Evolutionary conservation across 768 basidiomycete genomes (phyloP), one percentile per base, ranked within the genome.

Genomic region (Serendipita sp.): DNA sequence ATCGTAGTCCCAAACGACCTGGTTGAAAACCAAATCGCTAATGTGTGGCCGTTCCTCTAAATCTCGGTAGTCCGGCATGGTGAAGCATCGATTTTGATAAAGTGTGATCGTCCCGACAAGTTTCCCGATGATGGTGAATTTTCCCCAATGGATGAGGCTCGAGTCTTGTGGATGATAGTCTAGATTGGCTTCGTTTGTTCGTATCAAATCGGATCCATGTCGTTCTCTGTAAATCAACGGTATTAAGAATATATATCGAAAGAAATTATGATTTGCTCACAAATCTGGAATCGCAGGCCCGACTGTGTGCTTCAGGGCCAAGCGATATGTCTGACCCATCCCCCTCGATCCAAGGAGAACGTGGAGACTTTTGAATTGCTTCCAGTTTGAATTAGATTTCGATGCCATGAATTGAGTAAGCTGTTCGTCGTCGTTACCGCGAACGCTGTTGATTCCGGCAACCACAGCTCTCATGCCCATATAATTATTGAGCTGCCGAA

Each of bases 401-500:
- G 75, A 68, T 72, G 83, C 85, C 71, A 94, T 86, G 35, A 81
- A 74, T 64, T 88, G 85, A 77, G 89, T 83, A 0, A 90, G 86
- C 69, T 83, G 82, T 68, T 87, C 85, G 4, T 88, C 88, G 56
- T 85, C 79, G 68, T 32, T 34, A 8, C 56, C 56, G 8, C 56
- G 18, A n/a, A 60, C 56, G 28, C 37, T 85, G 70, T 89, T 88
- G 75, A 98, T 89, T 3, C 93, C 95, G 34, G 92, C 89, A n/a
- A 97, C 85, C 69, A 97, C 85, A 8, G 93, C 92, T 51, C 92
- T 91, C 64, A 96, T 75, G 0, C 88, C 89, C 38, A 92, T 92
- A 73, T 96, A 98, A 72, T 99, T 97, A 74, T 95, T 92, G 53
- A 89, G 72, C 11, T 80, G 78, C 37, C 95, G 86, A 46, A 99